These are phyloP conservation scores for Hysterium pulicare DNA, from an alignment of 2,329 filamentous ascomycete species.

Conservation along the genomic window DNA sequence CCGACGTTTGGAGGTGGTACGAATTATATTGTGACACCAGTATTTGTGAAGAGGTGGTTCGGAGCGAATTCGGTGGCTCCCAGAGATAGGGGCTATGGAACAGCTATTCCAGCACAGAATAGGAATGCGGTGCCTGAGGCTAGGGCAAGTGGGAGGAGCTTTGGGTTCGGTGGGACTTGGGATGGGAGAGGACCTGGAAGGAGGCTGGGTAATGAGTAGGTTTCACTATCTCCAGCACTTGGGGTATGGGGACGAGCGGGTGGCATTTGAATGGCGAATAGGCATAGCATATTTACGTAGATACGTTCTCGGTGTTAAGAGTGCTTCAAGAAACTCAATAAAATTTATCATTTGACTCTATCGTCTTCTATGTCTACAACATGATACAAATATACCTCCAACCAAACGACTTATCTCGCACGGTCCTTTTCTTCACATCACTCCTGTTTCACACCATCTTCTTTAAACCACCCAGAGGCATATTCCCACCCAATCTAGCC, in stretches of 20 bases:
- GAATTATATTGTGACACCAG: constrained; percentile 73
- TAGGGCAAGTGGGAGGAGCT: constrained; percentile 23
- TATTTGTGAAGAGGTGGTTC: constrained; percentile 67
- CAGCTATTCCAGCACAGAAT: constrained; percentile 48
- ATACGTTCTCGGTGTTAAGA: too few relatives aligned
- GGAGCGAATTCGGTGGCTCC: constrained; percentile 44
- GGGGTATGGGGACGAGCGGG: too few relatives aligned
- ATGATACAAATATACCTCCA: too few relatives aligned
- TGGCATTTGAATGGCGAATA: too few relatives aligned
- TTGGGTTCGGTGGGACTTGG: constrained; percentile 22
- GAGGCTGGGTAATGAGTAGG: too few relatives aligned
- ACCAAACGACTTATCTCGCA: constrained; percentile 10
- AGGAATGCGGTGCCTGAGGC: constrained; percentile 6
- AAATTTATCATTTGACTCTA: too few relatives aligned
- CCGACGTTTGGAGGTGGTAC: constrained; percentile 82
- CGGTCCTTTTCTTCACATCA: too few relatives aligned
- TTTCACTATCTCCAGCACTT: too few relatives aligned
- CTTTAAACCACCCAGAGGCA: not conserved
- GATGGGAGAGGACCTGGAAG: constrained; percentile 29
- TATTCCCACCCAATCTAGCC: not conserved
- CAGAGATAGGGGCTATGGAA: constrained; percentile 58
- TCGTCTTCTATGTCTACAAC: too few relatives aligned
- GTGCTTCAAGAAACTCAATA: too few relatives aligned
- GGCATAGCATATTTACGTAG: too few relatives aligned
- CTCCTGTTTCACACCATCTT: not conserved